phyloP scores from a whole-genome alignment of 306 rosid species.

The Astragalus membranaceus region DNA sequence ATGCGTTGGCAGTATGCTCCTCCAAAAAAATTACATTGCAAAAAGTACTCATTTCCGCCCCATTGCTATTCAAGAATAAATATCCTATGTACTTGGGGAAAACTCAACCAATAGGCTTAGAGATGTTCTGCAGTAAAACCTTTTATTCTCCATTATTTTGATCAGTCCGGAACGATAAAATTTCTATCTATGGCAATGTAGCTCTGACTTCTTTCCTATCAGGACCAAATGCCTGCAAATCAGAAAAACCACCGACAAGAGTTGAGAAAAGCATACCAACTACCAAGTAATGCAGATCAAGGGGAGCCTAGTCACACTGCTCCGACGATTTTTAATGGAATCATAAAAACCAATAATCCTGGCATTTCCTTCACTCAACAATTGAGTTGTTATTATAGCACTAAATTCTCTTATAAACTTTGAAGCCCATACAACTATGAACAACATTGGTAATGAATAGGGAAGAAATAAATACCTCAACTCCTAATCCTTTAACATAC shows the following conservation, averaged over 20 bases:
- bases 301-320: neutral
- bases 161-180: neutral
- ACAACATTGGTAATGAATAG: neutral
- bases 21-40: slow-evolving; percentile 34
- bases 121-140: slow-evolving; percentile 22
- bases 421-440: neutral
- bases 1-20: slow-evolving; percentile 17
- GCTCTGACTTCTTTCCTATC: slow-evolving; percentile 79
- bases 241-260: slow-evolving; percentile 2
- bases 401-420: neutral
- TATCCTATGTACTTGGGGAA: slow-evolving; percentile 31
- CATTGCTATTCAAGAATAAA: slow-evolving; percentile 30
- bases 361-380: neutral
- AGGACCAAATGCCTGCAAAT: slow-evolving; percentile 62
- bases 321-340: neutral
- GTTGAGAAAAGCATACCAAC: neutral
- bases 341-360: neutral
- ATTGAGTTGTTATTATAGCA: neutral
- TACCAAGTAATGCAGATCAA: neutral
- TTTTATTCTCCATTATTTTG: slow-evolving; percentile 34
- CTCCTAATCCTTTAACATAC: slow-evolving; percentile 57
- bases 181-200: slow-evolving; percentile 47
- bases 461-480: slow-evolving; percentile 50
- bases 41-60: slow-evolving; percentile 24
- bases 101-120: slow-evolving; percentile 20